phyloP scores from a whole-genome alignment of 495 filamentous ascomycete species.

The Hypoxylon lienhwacheense region DNA sequence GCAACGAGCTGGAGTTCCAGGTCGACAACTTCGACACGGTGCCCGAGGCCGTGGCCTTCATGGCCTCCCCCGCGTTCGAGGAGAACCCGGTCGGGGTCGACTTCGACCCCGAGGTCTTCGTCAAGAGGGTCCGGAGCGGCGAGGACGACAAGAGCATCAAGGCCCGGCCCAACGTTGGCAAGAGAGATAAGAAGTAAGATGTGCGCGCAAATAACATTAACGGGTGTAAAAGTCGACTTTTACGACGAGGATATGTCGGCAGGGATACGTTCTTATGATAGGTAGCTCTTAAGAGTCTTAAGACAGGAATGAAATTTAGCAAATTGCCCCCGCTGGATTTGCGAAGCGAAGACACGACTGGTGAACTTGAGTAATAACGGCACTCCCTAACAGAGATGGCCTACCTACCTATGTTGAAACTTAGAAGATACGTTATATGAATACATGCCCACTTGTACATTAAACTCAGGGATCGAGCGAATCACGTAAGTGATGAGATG shows the following conservation, averaged over 20 bases:
- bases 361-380: too few relatives aligned
- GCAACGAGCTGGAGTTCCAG: constrained; percentile 49
- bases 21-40: constrained; percentile 44
- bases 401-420: too few relatives aligned
- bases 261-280: not conserved
- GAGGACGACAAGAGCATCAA: constrained; percentile 26
- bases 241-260: not conserved
- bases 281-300: too few relatives aligned
- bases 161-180: constrained; percentile 12
- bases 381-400: too few relatives aligned
- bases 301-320: too few relatives aligned
- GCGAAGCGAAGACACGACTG: too few relatives aligned
- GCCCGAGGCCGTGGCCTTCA: constrained; percentile 40
- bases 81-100: constrained; percentile 42
- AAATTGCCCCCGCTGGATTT: too few relatives aligned
- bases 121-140: constrained; percentile 32
- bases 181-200: constrained; percentile 4
- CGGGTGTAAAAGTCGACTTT: not conserved
- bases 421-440: too few relatives aligned
- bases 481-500: too few relatives aligned
- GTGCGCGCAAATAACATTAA: not conserved
- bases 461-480: too few relatives aligned
- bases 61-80: constrained; percentile 25
- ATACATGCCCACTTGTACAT: too few relatives aligned
- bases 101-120: constrained; percentile 39